These are phyloP conservation scores for Echinochloa phyllopogon DNA, from an alignment of 176 grass and related monocot species.

Conservation along the genomic window DNA sequence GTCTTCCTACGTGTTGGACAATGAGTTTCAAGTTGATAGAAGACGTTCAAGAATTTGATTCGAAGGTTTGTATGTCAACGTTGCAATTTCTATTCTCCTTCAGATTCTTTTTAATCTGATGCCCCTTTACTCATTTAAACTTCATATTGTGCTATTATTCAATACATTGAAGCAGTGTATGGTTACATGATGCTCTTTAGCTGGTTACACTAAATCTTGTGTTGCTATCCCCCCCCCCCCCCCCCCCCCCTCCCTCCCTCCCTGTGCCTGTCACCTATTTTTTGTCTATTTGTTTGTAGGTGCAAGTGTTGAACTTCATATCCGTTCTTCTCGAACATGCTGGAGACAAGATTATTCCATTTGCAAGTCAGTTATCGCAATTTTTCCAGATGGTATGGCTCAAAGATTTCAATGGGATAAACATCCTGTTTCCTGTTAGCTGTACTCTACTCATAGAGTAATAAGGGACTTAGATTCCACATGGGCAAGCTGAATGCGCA, in stretches of 20 bases:
- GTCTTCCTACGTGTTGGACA: constrained; percentile 93
- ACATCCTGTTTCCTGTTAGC: constrained; percentile 17
- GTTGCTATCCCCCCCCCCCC: neutral
- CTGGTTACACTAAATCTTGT: neutral
- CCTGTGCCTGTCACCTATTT: neutral
- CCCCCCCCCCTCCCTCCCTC: neutral
- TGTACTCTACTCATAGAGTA: constrained; percentile 31
- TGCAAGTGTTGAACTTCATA: constrained; percentile 98
- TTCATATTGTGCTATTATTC: constrained; percentile 30
- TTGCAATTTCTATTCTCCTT: constrained; percentile 42
- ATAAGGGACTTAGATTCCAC: neutral
- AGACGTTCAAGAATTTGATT: constrained; percentile 98
- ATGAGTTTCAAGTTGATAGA: constrained; percentile 96
- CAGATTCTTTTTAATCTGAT: constrained; percentile 18
- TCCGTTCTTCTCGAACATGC: constrained; percentile 93
- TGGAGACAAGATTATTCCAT: constrained; percentile 88
- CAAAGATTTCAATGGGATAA: constrained; percentile 4
- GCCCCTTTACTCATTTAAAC: constrained; percentile 15
- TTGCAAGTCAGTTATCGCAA: constrained; percentile 80
- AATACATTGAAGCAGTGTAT: constrained; percentile 3
- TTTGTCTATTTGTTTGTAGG: constrained; percentile 56
- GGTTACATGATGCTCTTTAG: neutral
- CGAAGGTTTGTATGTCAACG: constrained; percentile 68
- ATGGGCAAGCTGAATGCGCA: neutral
- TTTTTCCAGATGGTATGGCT: constrained; percentile 88